Evolutionary conservation across 306 rosid genomes (phyloP), one percentile per base, ranked within the genome.

Genomic region (Mimosa bimucronata): DNA sequence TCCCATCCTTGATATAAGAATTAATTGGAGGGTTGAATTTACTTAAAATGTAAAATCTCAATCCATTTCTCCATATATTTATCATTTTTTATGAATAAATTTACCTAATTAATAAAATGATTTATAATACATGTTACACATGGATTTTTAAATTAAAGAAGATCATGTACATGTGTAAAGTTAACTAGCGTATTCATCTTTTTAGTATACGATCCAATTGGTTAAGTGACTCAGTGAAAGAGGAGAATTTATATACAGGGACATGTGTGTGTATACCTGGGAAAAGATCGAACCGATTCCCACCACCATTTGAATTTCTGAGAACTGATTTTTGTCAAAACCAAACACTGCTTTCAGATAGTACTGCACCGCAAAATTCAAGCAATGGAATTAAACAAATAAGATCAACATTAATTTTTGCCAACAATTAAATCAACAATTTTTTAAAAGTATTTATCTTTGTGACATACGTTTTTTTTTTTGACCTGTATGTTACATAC

Each of bases 321-420:
- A 85, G 85, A 90, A 86, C 83, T 93, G 94, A 76, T 90, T 93
- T 78, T 93, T 93, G 82, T 90, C 77, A 74, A 90, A 93, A 34
- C 92, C 92, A 69, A 91, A 93, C 76, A 77, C 92, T 7, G 94
- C 93, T 84, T 93, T 93, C 84, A 93, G 80, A 81, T 91, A 93
- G 90, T 90, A 93, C 97, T 91, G 94, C 92, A 83, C 23, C 76
- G 11, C 60, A 16, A 48, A 71, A 73, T 82, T 85, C 76, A 85
- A 82, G 44, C 55, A 29, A 68, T 58, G 46, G 64, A 57, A 53
- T 82, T 9, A 71, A 61, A 13, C 37, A 15, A 26, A 7, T 53
- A 60, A 2, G 29, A 26, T 61, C 31, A 6, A 13, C 16, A 26
- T 25, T 26, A 34, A 6, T 34, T 34, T 34, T 34, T 2, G 3